A percentile compares a stretch with the other conserved stretches of the same genome.
Conservation (phyloP, 139 green algal species). For the Ettlia oleoabundans region DNA sequence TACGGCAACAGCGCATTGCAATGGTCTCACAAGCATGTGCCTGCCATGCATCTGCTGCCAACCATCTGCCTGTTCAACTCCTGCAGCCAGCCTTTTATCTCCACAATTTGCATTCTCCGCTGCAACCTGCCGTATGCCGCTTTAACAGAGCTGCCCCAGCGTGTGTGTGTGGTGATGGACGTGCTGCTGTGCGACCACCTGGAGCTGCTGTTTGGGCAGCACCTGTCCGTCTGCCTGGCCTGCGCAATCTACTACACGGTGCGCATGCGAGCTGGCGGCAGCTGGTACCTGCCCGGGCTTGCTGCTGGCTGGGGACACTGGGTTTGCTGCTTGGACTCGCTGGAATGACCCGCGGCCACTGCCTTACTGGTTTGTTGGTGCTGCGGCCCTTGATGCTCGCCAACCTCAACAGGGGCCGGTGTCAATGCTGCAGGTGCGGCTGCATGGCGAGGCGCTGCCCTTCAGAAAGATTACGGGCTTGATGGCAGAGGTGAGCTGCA, state of each 20-base stretch:
- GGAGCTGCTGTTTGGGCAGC: slow-evolving; percentile 41
- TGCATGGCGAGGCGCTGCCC: slow-evolving; percentile 13
- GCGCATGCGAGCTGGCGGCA: not conserved
- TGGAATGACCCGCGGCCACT: no score
- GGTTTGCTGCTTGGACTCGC: no score
- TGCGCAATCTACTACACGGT: slow-evolving; percentile 36
- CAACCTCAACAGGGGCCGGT: not conserved
- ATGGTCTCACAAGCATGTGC: not conserved
- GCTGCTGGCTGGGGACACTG: not conserved
- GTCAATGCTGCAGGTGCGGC: not conserved
- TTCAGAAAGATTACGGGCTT: slow-evolving; percentile 22
- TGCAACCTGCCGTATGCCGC: no score
- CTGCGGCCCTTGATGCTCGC: not conserved
- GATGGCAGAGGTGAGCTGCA: not conserved
- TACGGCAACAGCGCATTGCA: no score
- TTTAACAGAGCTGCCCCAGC: not conserved
- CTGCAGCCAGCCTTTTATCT: no score
- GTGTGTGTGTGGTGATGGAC: slow-evolving; percentile 16
- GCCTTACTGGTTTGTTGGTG: no score
- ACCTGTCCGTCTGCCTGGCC: slow-evolving; percentile 28
- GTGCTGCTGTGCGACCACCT: slow-evolving; percentile 27
- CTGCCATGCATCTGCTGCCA: not conserved
- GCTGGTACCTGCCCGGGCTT: not conserved
- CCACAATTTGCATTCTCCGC: no score
- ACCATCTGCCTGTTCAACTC: no score